A percentile compares a stretch with the other conserved stretches of the same genome.
Evolutionary conservation across 345 rosid genomes (phyloP).

Genomic region (Eucalyptus erythrocorys): DNA sequence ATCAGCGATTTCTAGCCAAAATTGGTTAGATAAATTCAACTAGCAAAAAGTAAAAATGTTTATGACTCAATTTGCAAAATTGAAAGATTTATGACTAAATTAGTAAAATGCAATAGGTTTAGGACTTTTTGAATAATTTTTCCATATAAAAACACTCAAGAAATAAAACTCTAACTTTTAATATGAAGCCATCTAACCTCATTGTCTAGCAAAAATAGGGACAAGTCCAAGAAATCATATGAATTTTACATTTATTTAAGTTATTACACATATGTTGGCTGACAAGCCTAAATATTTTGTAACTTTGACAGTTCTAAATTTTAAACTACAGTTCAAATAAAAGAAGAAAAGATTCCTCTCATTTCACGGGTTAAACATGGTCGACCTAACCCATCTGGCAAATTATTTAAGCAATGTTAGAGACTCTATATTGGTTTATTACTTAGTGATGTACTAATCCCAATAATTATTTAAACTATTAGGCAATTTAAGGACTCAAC

Average conservation of each 20-base stretch:
- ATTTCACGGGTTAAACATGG: not conserved
- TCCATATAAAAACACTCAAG: not conserved
- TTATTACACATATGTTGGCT: not conserved
- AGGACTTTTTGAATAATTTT: too few relatives aligned
- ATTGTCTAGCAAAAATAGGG: not conserved
- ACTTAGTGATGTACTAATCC: not conserved
- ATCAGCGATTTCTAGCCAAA: rapidly evolving
- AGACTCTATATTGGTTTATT: not conserved
- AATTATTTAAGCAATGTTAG: not conserved
- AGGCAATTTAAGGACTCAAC: not conserved
- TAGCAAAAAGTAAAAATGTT: too few relatives aligned
- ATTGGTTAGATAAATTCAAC: too few relatives aligned
- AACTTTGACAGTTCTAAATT: not conserved
- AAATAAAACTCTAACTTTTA: not conserved
- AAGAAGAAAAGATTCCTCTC: not conserved
- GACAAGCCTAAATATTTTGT: not conserved
- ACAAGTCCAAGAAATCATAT: not conserved
- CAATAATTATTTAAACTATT: not conserved
- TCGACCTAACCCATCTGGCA: not conserved
- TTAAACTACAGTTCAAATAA: not conserved
- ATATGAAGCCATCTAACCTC: not conserved
- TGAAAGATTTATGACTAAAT: too few relatives aligned
- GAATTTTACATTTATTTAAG: not conserved
- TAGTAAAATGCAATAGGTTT: not conserved
- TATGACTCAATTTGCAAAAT: not conserved